phyloP scores from a whole-genome alignment of 2,329 filamentous ascomycete genomes.

The Drechslerella dactyloides region DNA sequence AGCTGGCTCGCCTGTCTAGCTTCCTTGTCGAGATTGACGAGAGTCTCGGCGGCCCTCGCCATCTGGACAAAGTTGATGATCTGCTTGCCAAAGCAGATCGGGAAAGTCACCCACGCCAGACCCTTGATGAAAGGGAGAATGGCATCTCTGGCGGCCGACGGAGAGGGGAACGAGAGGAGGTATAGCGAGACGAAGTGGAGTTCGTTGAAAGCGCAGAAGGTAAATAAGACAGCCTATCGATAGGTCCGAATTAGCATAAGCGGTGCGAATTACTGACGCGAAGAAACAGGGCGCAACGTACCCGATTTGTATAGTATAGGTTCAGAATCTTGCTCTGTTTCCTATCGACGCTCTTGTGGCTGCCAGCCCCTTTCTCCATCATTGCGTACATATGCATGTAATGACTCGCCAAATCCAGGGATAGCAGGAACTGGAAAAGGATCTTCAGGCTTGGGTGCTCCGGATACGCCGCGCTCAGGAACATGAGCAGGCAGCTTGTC shows the following conservation, averaged over 20 bases:
- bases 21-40: constrained; percentile 86
- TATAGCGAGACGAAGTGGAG: constrained; percentile 98
- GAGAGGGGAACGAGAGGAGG: constrained; percentile 92
- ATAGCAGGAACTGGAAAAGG: constrained; percentile 90
- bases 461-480: constrained; percentile 84
- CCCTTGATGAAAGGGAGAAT: constrained; percentile 67
- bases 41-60: constrained; percentile 87
- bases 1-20: constrained; percentile 60
- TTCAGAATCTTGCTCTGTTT: constrained; percentile 87
- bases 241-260: constrained; percentile 3
- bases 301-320: constrained; percentile 96
- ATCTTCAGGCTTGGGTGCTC: constrained; percentile 79
- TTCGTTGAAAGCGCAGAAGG: constrained; percentile 89
- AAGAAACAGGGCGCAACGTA: constrained; percentile 60
- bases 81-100: constrained; percentile 90
- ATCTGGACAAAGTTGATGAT: constrained; percentile 93
- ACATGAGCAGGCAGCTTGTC: constrained; percentile 91
- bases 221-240: constrained; percentile 80
- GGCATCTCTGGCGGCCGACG: constrained; percentile 65
- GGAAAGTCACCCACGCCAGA: constrained; percentile 77
- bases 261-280: constrained; percentile 12
- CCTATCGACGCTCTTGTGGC: constrained; percentile 94
- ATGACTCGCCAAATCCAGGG: constrained; percentile 90
- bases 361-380: constrained; percentile 58
- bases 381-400: constrained; percentile 90